Evolutionary conservation across 345 rosid species (phyloP), one percentile per base, ranked within the genome.

Genomic region (Trapa bicornis): DNA sequence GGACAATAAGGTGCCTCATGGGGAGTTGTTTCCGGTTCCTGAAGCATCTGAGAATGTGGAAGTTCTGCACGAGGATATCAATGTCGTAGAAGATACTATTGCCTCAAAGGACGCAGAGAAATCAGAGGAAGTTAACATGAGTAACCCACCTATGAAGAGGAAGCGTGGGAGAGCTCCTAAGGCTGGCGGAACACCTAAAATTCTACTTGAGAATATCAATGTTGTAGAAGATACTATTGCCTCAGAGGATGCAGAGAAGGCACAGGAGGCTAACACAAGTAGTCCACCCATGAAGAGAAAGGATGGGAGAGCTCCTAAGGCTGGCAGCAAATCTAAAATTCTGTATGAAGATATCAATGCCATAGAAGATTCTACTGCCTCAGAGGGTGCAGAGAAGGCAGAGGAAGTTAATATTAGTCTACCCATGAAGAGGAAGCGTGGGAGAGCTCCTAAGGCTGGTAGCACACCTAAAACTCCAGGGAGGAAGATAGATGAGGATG

Each of bases 401-500:
- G 93, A 75, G 71, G 94, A 88, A 71, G 82, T 48, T 68, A 77
- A 58, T 64, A 79, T 45, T 68, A 65, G 69, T 47, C 61, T 82
- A 42, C 72, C 85, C 73, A 81, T 83, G 74, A 91, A 91, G 87
- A 86, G 96, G 83, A 90, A 81, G 79, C 80, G 93, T 39, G 88
- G 81, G 61, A 87, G 74, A 80, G 83, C 68, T 70, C 47, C 79
- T 33, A 85, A 80, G 72, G 71, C 70, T 7, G 8, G 48, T 63
- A 58, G 75, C 37, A 75, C 61, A 22, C 61, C 73, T 13, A 90
- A 71, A 86, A 78, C 85, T 10, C 67, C 83, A 10, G 80, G 67
- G 83, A 91, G 85, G 81, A 94, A 86, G 82, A 64, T 66, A 61
- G 99, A 91, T 80, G 99, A 95, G 84, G 99, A 91, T 82, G 96